A percentile compares a stretch with the other conserved stretches of the same genome.
These are phyloP conservation scores for Suhomyces faveliae DNA, from an alignment of 805 yeast genomes.

Conservation along the genomic window DNA sequence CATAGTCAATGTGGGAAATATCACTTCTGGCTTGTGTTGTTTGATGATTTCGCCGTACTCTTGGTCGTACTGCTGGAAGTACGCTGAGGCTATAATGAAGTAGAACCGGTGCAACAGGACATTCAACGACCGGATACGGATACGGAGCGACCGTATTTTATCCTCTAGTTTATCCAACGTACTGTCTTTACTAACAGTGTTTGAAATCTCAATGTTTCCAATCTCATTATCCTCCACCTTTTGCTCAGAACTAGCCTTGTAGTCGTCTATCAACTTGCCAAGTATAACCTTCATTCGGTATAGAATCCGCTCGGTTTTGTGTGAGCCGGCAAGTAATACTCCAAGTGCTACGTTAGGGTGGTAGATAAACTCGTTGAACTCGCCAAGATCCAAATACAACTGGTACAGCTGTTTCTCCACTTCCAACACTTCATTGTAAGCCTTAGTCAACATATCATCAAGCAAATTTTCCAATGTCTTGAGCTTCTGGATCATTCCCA, in stretches of 20 bases:
- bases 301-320: conserved; percentile 26
- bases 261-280: conserved; percentile 13
- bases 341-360: conserved; percentile 51
- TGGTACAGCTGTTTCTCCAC: conserved; percentile 49
- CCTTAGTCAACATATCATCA: conserved; percentile 57
- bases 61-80: conserved; percentile 51
- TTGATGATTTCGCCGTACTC: conserved; percentile 29
- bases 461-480: conserved; percentile 65
- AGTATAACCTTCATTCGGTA: conserved; percentile 20
- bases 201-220: conserved; percentile 13
- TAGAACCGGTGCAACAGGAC: conserved; percentile 72
- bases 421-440: conserved; percentile 47
- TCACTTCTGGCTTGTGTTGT: conserved; percentile 10
- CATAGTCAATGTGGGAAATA: conserved; percentile 4
- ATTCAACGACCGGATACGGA: conserved; percentile 47
- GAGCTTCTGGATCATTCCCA: conserved; percentile 27
- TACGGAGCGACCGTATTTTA: conserved; percentile 18
- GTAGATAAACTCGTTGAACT: conserved; percentile 57
- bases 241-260: conserved; percentile 19
- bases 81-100: conserved; percentile 74
- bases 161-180: conserved; percentile 21
- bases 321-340: conserved; percentile 43
- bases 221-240: conserved; percentile 15
- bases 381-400: conserved; percentile 60
- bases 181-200: conserved; percentile 7